These are phyloP conservation scores for Aspergillus niger DNA, from an alignment of 2,329 filamentous ascomycete species.

Conservation along the genomic window DNA sequence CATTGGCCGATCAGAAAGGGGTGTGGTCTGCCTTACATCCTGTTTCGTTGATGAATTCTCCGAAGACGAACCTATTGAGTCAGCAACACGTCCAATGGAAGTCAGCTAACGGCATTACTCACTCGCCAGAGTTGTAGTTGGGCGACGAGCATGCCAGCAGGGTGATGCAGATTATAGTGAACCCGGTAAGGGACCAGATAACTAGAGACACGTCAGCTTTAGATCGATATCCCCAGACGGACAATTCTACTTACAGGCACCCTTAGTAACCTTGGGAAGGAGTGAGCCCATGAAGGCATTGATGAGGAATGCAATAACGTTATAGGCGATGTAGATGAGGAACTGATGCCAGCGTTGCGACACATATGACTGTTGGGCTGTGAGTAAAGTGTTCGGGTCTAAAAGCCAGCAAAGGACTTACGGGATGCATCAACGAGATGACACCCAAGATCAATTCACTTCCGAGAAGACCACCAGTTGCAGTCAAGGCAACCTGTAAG, in stretches of 20 bases:
- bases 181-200: slow-evolving; percentile 69
- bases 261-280: slow-evolving; percentile 67
- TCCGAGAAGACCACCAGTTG: slow-evolving; percentile 67
- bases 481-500: slow-evolving; percentile 58
- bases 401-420: slow-evolving; percentile 18
- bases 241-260: slow-evolving; percentile 50
- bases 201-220: slow-evolving; percentile 38
- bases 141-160: slow-evolving; percentile 67
- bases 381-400: neutral
- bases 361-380: slow-evolving; percentile 46
- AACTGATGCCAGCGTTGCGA: slow-evolving; percentile 70
- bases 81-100: slow-evolving; percentile 1
- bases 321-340: slow-evolving; percentile 69
- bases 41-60: slow-evolving; percentile 66
- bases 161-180: slow-evolving; percentile 69
- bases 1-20: neutral
- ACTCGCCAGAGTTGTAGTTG: slow-evolving; percentile 63
- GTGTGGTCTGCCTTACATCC: slow-evolving; percentile 51
- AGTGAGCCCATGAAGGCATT: slow-evolving; percentile 66
- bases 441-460: slow-evolving; percentile 68
- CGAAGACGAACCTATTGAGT: slow-evolving; percentile 54
- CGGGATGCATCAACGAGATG: slow-evolving; percentile 62
- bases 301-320: slow-evolving; percentile 61
- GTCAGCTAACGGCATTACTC: slow-evolving; percentile 39
- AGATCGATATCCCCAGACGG: neutral